Conservation (phyloP, 2,329 filamentous ascomycete species). For the Colletotrichum sp. region DNA sequence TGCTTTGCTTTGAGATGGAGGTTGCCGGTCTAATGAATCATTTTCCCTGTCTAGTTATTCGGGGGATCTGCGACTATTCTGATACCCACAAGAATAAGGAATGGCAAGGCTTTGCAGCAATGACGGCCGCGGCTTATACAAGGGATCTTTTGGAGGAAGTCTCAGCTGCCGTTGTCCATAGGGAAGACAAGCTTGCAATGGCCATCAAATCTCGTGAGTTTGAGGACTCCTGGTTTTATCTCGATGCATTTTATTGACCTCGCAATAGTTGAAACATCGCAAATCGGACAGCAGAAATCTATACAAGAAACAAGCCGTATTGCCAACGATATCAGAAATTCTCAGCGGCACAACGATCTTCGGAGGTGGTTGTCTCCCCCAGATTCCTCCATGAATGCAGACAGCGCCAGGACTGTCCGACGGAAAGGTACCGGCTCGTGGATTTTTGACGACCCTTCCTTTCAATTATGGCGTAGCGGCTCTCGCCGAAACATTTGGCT, state of each 20-base stretch:
- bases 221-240: too few relatives aligned
- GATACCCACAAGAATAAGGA: constrained; percentile 42
- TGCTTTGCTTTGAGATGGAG: constrained; percentile 32
- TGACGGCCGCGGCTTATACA: constrained; percentile 35
- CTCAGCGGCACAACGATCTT: too few relatives aligned
- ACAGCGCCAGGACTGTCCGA: neutral
- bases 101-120: constrained; percentile 41
- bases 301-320: too few relatives aligned
- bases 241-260: too few relatives aligned
- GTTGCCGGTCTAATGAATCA: constrained; percentile 30
- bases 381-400: neutral
- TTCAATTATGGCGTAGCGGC: neutral
- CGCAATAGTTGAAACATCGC: too few relatives aligned
- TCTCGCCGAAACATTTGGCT: neutral
- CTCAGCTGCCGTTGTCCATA: too few relatives aligned
- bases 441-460: neutral
- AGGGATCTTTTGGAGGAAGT: neutral
- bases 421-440: neutral
- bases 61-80: constrained; percentile 45
- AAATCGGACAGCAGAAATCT: too few relatives aligned
- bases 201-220: too few relatives aligned
- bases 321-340: too few relatives aligned
- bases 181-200: too few relatives aligned
- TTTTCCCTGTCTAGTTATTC: constrained; percentile 39
- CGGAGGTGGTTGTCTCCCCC: neutral